Conservation (phyloP, 257 asterid species). For the Ligustrum vulgare region DNA sequence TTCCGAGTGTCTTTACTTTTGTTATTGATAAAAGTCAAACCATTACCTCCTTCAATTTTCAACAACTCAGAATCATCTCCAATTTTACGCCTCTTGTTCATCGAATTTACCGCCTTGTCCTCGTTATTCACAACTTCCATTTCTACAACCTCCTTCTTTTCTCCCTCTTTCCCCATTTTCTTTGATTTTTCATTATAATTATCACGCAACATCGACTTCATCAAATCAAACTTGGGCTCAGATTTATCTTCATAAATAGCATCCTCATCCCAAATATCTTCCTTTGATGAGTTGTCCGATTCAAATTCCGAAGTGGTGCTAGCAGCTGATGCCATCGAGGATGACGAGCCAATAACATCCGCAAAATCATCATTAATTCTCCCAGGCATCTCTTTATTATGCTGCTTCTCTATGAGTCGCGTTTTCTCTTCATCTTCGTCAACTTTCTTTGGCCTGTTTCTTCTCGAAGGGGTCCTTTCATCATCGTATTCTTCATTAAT, state of each 20-base stretch:
- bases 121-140: slow-evolving; percentile 43
- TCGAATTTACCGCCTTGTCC: slow-evolving; percentile 41
- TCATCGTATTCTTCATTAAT: slow-evolving; percentile 19
- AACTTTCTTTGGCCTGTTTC: slow-evolving; percentile 30
- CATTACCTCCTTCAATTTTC: slow-evolving; percentile 22
- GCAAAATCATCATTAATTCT: slow-evolving; percentile 18
- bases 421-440: slow-evolving; percentile 52
- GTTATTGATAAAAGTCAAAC: slow-evolving; percentile 7
- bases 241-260: slow-evolving; percentile 55
- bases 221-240: slow-evolving; percentile 67
- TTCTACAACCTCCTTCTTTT: slow-evolving; percentile 30
- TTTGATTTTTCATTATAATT: slow-evolving; percentile 41
- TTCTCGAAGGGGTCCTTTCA: background rate
- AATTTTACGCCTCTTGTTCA: slow-evolving; percentile 27
- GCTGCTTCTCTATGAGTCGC: slow-evolving; percentile 49
- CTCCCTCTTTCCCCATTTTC: slow-evolving; percentile 7
- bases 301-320: slow-evolving; percentile 23
- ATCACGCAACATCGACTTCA: slow-evolving; percentile 61
- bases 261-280: slow-evolving; percentile 51
- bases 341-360: slow-evolving; percentile 35
- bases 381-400: slow-evolving; percentile 21
- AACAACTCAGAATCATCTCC: slow-evolving; percentile 6
- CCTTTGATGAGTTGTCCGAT: slow-evolving; percentile 33
- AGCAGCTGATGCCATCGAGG: slow-evolving; percentile 39
- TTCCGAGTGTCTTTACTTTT: background rate